A percentile compares a stretch with the other conserved stretches of the same genome.
Conservation (phyloP, 2,329 filamentous ascomycete genomes). For the Scedosporium dehoogii region DNA sequence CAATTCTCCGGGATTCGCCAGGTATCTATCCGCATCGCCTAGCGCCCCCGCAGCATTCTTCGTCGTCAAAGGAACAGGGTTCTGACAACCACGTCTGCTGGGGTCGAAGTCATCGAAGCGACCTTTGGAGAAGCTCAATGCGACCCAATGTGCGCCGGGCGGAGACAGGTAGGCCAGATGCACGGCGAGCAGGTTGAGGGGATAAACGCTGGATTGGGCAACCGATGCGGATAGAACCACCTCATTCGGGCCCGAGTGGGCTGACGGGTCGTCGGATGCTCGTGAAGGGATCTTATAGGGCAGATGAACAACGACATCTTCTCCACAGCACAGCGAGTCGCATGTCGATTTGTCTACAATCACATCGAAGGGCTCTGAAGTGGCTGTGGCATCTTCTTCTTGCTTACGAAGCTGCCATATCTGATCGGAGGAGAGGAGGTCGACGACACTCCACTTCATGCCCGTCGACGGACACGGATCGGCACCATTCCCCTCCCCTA, state of each 20-base stretch:
- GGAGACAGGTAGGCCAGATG: background rate
- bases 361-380: background rate
- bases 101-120: background rate
- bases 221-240: background rate
- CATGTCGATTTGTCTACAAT: slow-evolving; percentile 4
- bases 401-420: background rate
- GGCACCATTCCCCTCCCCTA: background rate
- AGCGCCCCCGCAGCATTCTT: background rate
- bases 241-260: background rate
- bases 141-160: slow-evolving; percentile 1
- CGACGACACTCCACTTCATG: slow-evolving; percentile 2
- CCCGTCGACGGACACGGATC: too few relatives aligned
- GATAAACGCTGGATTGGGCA: background rate
- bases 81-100: too few relatives aligned
- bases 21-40: background rate
- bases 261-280: background rate
- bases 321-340: slow-evolving; percentile 4
- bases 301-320: background rate
- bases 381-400: background rate
- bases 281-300: background rate
- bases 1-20: background rate
- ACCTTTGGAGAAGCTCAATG: background rate
- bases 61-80: background rate
- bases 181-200: background rate
- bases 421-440: background rate